phyloP scores from a whole-genome alignment of 345 rosid genomes.

The Hirschfeldia incana region DNA sequence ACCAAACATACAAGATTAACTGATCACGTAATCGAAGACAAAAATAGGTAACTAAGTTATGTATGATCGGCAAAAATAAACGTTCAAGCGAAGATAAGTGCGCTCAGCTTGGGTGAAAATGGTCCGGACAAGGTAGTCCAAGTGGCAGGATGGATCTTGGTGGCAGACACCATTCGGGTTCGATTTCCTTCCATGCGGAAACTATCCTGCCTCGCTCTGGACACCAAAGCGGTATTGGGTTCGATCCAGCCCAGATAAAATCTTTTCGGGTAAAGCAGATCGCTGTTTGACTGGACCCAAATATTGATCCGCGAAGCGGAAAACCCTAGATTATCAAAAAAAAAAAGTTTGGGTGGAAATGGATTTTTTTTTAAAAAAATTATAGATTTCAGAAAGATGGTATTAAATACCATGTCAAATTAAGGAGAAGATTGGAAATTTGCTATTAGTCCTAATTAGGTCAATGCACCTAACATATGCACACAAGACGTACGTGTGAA shows the following conservation, averaged over 20 bases:
- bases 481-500: background rate
- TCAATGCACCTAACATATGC: background rate
- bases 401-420: background rate
- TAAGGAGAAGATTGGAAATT: background rate
- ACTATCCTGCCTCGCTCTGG: no score
- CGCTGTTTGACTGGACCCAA: no score
- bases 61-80: background rate
- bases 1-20: background rate
- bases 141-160: no score
- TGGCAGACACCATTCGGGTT: no score
- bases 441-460: background rate
- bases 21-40: background rate
- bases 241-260: no score
- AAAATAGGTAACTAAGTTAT: background rate
- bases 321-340: no score
- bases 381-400: background rate
- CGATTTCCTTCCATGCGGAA: no score
- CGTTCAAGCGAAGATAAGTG: background rate
- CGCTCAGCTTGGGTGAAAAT: background rate
- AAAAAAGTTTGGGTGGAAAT: background rate
- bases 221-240: no score
- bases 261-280: no score
- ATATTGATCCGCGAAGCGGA: no score
- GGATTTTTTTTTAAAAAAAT: no score
- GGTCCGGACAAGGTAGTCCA: no score